Percentiles rank a stretch among this genome's conserved stretches.
Conservation (phyloP, 2,329 filamentous ascomycete species). For the Hirsutella rhossiliensis region DNA sequence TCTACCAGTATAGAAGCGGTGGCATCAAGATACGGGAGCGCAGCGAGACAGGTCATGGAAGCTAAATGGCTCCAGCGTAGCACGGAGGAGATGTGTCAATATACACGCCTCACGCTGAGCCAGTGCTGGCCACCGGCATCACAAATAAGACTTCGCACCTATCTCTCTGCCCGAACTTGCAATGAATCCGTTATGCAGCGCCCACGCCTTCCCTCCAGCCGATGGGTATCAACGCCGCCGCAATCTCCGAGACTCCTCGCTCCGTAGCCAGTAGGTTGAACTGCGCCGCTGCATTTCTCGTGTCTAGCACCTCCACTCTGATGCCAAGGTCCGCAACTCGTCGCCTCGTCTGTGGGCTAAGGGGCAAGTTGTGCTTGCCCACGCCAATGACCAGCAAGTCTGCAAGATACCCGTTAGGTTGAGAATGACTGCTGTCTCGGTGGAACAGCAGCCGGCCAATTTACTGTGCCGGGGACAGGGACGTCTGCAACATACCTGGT, state of each 20-base stretch:
- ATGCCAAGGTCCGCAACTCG: constrained; percentile 70
- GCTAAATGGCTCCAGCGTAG: no score
- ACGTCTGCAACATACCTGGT: constrained; percentile 50
- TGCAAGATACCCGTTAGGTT: constrained; percentile 16
- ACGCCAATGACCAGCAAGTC: constrained; percentile 86
- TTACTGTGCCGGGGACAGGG: neutral
- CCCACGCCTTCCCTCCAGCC: constrained; percentile 60
- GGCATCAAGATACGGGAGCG: no score
- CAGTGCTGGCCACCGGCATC: no score
- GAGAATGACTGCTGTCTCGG: no score
- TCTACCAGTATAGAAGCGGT: no score
- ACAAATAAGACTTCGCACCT: no score
- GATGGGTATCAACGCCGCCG: constrained; percentile 76
- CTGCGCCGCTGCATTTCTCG: constrained; percentile 83
- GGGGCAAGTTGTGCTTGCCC: constrained; percentile 60
- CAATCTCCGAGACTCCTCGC: constrained; percentile 71
- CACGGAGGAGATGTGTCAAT: no score
- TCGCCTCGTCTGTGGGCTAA: constrained; percentile 62
- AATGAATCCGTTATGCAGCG: constrained; percentile 12
- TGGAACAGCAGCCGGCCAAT: neutral
- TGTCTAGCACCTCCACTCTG: constrained; percentile 80
- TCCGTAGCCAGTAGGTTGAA: constrained; percentile 96
- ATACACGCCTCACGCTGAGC: no score
- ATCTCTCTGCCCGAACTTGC: no score
- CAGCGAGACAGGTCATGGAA: no score